phyloP scores from a whole-genome alignment of 2,329 filamentous ascomycete species.

The Didymosphaeria variabile region DNA sequence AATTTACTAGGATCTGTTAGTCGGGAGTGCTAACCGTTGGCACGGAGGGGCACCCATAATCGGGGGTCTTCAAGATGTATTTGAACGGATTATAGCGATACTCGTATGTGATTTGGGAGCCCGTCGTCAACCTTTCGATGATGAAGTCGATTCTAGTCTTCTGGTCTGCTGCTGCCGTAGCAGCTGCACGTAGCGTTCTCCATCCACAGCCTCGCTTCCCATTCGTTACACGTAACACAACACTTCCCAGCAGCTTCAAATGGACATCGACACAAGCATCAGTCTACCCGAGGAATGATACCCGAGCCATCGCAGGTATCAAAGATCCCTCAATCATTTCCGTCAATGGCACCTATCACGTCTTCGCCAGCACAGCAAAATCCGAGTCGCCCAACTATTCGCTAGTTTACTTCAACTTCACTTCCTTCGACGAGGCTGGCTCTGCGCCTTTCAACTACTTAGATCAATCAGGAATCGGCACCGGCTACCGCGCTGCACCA shows the following conservation, averaged over 20 bases:
- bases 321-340: constrained; percentile 49
- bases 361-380: constrained; percentile 52
- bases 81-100: neutral
- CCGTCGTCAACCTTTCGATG: neutral
- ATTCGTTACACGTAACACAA: constrained; percentile 1
- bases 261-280: constrained; percentile 42
- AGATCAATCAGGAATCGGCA: constrained; percentile 49
- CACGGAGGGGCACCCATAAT: neutral
- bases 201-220: neutral
- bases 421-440: constrained; percentile 45
- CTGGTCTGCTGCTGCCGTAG: neutral
- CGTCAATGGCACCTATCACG: constrained; percentile 53
- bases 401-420: constrained; percentile 54
- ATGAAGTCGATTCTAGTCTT: neutral
- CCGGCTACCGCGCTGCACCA: constrained; percentile 53
- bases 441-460: constrained; percentile 50
- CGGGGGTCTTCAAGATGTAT: neutral
- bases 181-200: neutral
- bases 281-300: constrained; percentile 40
- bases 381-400: constrained; percentile 46
- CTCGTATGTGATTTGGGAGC: neutral
- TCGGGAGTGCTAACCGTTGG: neutral
- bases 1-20: neutral
- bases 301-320: constrained; percentile 37
- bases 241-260: constrained; percentile 37